phyloP scores from a whole-genome alignment of 768 basidiomycete genomes.

The Boletus reticulatus region DNA sequence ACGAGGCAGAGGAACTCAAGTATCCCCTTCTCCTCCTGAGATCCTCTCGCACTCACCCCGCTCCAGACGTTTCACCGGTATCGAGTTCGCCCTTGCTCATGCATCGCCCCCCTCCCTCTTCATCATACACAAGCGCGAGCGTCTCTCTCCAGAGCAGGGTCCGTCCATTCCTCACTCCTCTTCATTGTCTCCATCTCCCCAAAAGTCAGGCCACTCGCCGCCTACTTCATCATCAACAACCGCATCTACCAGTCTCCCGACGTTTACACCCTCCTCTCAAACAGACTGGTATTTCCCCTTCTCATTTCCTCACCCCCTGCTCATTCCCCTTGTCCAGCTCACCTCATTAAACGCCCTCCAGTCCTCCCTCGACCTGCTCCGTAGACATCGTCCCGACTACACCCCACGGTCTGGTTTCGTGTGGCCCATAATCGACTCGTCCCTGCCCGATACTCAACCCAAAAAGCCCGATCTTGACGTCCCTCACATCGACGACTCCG shows the following conservation, averaged over 20 bases:
- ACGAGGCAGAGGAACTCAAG: conserved; percentile 88
- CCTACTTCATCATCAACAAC: conserved; percentile 87
- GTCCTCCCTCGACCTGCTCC: conserved; percentile 72
- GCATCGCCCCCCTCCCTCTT: conserved; percentile 79
- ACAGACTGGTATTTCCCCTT: conserved; percentile 62
- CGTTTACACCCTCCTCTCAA: conserved; percentile 79
- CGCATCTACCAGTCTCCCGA: conserved; percentile 88
- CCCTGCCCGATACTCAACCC: conserved; percentile 37
- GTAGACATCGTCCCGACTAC: conserved; percentile 74
- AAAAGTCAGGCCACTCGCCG: conserved; percentile 71
- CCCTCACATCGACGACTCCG: conserved; percentile 22
- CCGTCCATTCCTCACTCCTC: conserved; percentile 17
- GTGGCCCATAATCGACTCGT: conserved; percentile 75
- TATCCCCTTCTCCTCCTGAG: not conserved
- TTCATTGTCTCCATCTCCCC: not conserved
- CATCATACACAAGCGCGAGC: conserved; percentile 86
- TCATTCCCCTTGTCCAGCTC: conserved; percentile 40
- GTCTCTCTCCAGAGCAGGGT: conserved; percentile 85
- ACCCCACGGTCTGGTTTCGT: conserved; percentile 81
- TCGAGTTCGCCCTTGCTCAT: conserved; percentile 85
- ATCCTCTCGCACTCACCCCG: conserved; percentile 1
- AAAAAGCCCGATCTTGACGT: conserved; percentile 40
- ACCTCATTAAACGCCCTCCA: conserved; percentile 71
- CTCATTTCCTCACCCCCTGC: not conserved
- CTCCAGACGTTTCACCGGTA: conserved; percentile 75